phyloP scores from a whole-genome alignment of 1,284 basidiomycete genomes.

The Lentinula novae-zelandiae region DNA sequence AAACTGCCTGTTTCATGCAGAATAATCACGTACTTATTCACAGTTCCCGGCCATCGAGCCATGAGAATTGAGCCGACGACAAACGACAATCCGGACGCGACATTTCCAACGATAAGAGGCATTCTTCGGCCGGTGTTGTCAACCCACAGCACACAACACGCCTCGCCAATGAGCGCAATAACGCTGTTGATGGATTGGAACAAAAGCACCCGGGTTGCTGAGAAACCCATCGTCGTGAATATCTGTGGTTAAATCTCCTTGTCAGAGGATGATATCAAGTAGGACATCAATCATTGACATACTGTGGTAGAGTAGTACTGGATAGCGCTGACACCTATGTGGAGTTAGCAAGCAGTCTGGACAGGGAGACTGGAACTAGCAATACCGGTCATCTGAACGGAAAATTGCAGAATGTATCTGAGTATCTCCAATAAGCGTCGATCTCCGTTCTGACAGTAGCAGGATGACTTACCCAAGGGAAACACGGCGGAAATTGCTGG shows the following conservation, averaged over 20 bases:
- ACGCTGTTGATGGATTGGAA: slow-evolving; percentile 62
- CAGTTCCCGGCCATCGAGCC: slow-evolving; percentile 45
- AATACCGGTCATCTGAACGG: slow-evolving; percentile 38
- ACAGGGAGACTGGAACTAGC: neutral
- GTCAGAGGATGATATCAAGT: neutral
- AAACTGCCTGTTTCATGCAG: neutral
- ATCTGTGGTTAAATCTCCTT: slow-evolving; percentile 19
- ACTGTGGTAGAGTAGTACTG: slow-evolving; percentile 40
- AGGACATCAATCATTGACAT: neutral
- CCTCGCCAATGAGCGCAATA: slow-evolving; percentile 56
- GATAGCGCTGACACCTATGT: slow-evolving; percentile 35
- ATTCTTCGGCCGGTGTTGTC: slow-evolving; percentile 51
- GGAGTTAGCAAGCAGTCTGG: neutral
- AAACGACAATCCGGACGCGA: slow-evolving; percentile 48
- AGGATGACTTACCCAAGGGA: slow-evolving; percentile 27
- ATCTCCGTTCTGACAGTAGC: neutral
- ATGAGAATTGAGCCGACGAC: slow-evolving; percentile 50
- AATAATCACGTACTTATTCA: slow-evolving; percentile 32
- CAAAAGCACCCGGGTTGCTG: slow-evolving; percentile 48
- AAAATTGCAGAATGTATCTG: slow-evolving; percentile 39
- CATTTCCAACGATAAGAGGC: slow-evolving; percentile 54
- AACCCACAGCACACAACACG: slow-evolving; percentile 52
- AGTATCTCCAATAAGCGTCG: neutral
- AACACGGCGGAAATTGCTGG: slow-evolving; percentile 41
- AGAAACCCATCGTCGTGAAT: slow-evolving; percentile 43